Base-by-base conservation (phyloP, 352 stramenopile species). In the Achlya hypogyna region DNA sequence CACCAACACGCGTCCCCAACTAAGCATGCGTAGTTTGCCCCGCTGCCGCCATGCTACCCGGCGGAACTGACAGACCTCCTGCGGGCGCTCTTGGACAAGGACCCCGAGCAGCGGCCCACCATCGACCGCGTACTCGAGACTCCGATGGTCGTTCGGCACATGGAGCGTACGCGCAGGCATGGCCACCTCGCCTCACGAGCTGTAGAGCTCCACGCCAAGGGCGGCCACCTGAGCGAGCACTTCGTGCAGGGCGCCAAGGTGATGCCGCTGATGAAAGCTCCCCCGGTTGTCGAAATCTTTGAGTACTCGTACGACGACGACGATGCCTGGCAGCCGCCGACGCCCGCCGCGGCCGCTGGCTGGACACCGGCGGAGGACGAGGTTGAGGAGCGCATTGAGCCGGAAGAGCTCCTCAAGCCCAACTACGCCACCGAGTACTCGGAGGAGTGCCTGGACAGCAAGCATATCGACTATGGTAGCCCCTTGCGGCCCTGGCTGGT, bases 401-500 rank as follows among this genome's bases (percentile, higher is more conserved):
- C 75, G 0, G 79, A 90, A 40, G 82, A 82, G 62, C 63, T 89
- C 16, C 87, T 93, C 78, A 87, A 87, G 52, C 79, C 80, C 18
- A 89, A 91, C 68, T 93, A 88, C 51, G 78, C 89, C 68, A 83
- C 72, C 51, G 82, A 88, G 62, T 93, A 93, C 58, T 87, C 78
- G 32, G 79, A 91, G 56, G 84, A 93, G 53, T 91, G 81, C 63
- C 75, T 84, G 27, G 82, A 91, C 68, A 91, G 84, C 60, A 64
- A 51, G 31, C 73, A 82, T 69, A 67, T 67, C 22, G 42, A 56
- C 42, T 67, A 59, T 23, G 60, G 49, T 49, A 43, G n/a, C 16
- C 3, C n/a, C 9, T n/a, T 10, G 5, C 22, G 5, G n/a, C 27
- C 18, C 29, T 38, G 9, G 6, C 16, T 63, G 6, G 22, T 2